Base-by-base conservation (phyloP, 257 asterid genomes). In the Solanum infundibuliforme region DNA sequence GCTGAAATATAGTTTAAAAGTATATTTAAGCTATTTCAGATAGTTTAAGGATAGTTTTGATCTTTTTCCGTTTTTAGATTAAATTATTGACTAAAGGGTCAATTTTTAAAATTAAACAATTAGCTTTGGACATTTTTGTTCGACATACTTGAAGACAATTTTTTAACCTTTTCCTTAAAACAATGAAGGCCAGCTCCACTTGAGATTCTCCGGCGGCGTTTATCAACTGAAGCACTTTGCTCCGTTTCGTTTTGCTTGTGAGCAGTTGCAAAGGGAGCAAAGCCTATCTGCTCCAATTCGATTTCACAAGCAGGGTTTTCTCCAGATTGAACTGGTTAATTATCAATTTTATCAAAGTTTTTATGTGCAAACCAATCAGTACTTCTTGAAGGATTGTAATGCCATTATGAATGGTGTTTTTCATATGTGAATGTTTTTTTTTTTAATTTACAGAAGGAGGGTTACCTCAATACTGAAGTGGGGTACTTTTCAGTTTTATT, bases 181-280 rank as follows among this genome's bases (percentile, higher is more conserved):
- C 72, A 65, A 66, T 25, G 73, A 25, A 66, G 20, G 35, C 90
- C 46, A 95, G 90, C 91, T 94, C 92, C 93, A 94, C 91, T 87
- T 86, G 62, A 88, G 94, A 91, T 14, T 86, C 55, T 29, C 91
- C 91, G 82, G 69, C 91, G 13, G 38, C 87, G 7, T 29, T 90
- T 87, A 87, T 81, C 29, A 86, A 85, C 66, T 89, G 86, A 39
- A 1, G 89, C 2, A n/a, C 91, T 83, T 52, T 18, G 8, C 62
- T 52, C 62, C 62, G n/a, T 52, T 52, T 52, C 62, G 62, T 52
- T 52, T 52, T 18, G 62, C n/a, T 52, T 52, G 60, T 52, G 60
- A 52, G 23, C 8, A 52, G 60, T 52, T 52, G 62, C 62, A 52
- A 52, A 52, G 62, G 55, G n/a, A 18, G 23, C 62, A 52, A 52